Evolutionary conservation across 441 rosid species (phyloP), one percentile per base, ranked within the genome.

Genomic region (Raphanus hybrid): DNA sequence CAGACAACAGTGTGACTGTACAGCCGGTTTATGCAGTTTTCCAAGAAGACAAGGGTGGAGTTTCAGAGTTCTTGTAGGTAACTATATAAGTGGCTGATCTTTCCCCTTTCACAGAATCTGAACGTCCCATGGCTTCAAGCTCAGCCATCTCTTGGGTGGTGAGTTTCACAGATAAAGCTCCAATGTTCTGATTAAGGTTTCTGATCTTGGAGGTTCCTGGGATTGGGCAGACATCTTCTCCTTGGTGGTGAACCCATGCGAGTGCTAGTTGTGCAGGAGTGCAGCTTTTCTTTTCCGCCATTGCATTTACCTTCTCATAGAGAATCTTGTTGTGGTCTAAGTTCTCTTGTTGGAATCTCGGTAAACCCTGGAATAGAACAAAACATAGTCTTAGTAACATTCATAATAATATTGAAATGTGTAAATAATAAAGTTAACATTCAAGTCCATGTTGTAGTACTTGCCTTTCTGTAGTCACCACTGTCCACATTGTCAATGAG

Each of bases 31-130:
- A 65, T 39, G 52, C 45, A 37, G 54, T 20, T 20, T 41, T 43
- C 70, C 70, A 66, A 66, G 70, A 43, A 20, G 70, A 66, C 70
- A 66, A 41, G 0, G 34, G 57, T 43, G 55, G 70, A 66, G 57
- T 66, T 66, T 66, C 70, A 43, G 70, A 66, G 70, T 66, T 66
- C 35, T 43, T 66, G 16, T 66, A 66, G 34, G 55, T 65, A 20
- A 41, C 15, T 18, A 65, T 6, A 41, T 65, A 20, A 35, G 69
- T 37, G 14, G 6, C 68, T 37, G 68, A 64, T 20, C 69, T 10
- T 65, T 65, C 69, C 9, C 69, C 69, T 18, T 65, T 39, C 55
- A 41, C 66, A 18, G 3, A 20, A 65, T 65, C 69, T 9, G 55
- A 16, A 41, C 7, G 16, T 20, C 54, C 55, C 5, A 41, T 65